Percentiles rank a stretch among this genome's conserved stretches.
These are phyloP conservation scores for Lentinula sp. DNA, from an alignment of 768 basidiomycete species.

Conservation along the genomic window DNA sequence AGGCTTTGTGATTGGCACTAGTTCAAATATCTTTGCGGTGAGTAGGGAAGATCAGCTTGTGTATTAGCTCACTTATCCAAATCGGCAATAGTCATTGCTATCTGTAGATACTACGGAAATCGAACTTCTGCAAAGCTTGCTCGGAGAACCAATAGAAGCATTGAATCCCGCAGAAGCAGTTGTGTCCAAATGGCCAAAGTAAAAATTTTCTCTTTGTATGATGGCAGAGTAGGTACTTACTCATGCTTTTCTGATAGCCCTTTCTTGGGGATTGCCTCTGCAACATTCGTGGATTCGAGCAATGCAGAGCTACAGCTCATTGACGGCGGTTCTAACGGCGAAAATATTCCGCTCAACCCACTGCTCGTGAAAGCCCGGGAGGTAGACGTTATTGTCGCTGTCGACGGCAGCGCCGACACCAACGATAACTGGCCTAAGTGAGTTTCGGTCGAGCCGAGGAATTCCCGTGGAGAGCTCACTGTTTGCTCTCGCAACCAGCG, in stretches of 20 bases:
- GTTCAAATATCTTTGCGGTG: slow-evolving; percentile 65
- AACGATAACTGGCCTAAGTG: slow-evolving; percentile 63
- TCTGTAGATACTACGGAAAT: slow-evolving; percentile 34
- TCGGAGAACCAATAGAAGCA: slow-evolving; percentile 38
- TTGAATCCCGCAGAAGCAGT: slow-evolving; percentile 51
- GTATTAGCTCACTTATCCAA: not conserved
- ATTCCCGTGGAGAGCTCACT: not conserved
- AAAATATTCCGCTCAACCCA: slow-evolving; percentile 68
- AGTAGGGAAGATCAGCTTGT: slow-evolving; percentile 7
- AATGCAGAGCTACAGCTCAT: slow-evolving; percentile 55
- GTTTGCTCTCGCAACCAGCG: not conserved
- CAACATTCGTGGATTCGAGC: slow-evolving; percentile 48
- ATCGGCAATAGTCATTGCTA: slow-evolving; percentile 23
- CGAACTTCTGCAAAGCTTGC: slow-evolving; percentile 28
- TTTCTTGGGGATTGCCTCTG: slow-evolving; percentile 42
- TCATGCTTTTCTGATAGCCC: slow-evolving; percentile 23
- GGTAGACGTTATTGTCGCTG: slow-evolving; percentile 70
- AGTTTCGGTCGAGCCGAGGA: slow-evolving; percentile 13
- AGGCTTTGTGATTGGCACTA: slow-evolving; percentile 70
- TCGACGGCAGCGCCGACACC: slow-evolving; percentile 62
- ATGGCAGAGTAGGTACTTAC: not conserved
- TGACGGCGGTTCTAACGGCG: slow-evolving; percentile 64
- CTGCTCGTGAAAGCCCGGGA: slow-evolving; percentile 62
- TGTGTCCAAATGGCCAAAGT: slow-evolving; percentile 61
- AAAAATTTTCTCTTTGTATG: slow-evolving; percentile 14